These are phyloP conservation scores for Fusarium palustre DNA, from an alignment of 2,329 filamentous ascomycete species.

Conservation along the genomic window DNA sequence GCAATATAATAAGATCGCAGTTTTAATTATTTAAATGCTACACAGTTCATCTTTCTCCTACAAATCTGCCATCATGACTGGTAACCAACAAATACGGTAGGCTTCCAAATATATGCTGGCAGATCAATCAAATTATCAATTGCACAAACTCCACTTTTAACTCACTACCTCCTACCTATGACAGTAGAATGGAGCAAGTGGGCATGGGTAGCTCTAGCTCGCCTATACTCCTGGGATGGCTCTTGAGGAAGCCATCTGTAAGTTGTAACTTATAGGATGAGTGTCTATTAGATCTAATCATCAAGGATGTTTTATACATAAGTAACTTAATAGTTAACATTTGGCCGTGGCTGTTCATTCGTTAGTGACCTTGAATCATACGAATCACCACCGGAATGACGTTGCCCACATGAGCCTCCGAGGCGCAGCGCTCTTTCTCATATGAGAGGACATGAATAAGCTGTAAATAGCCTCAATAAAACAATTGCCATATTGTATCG, in stretches of 20 bases:
- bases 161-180: background rate
- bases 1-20: background rate
- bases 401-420: slow-evolving; percentile 31
- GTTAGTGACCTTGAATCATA: background rate
- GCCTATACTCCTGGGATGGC: background rate
- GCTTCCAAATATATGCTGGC: background rate
- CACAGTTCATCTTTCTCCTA: background rate
- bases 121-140: background rate
- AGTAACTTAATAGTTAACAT: too few species aligned
- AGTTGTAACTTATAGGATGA: background rate
- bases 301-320: background rate
- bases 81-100: background rate
- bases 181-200: background rate
- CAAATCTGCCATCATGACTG: background rate
- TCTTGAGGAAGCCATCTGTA: background rate
- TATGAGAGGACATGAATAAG: background rate
- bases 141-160: background rate
- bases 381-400: slow-evolving; percentile 12
- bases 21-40: background rate
- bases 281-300: background rate
- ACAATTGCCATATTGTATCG: background rate
- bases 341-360: too few species aligned
- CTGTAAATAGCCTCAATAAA: slow-evolving; percentile 1
- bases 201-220: background rate
- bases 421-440: slow-evolving; percentile 26